These are phyloP conservation scores for Phytophthora podocarpi DNA, from an alignment of 352 stramenopile species.

Conservation along the genomic window DNA sequence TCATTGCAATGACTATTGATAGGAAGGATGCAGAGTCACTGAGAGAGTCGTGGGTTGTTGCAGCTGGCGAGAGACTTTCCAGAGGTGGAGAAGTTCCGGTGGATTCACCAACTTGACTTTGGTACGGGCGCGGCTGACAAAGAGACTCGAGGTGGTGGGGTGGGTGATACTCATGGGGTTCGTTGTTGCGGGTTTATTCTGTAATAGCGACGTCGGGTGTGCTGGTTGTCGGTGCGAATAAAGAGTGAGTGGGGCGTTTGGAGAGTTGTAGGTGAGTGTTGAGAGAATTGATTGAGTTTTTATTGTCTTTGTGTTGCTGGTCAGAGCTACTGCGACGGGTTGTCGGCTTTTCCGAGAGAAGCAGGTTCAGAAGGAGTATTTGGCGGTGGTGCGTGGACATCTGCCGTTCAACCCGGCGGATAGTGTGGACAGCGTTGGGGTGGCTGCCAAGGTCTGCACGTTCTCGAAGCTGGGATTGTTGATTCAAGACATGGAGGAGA, in stretches of 20 bases:
- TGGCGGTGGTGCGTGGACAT: constrained; percentile 80
- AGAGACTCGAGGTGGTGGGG: neutral
- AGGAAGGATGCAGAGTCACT: neutral
- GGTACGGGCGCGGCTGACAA: constrained; percentile 26
- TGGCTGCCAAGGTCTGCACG: constrained; percentile 45
- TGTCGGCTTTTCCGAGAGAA: constrained; percentile 82
- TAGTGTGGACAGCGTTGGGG: constrained; percentile 5
- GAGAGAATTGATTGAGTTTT: constrained; percentile 5
- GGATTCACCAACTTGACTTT: constrained; percentile 92
- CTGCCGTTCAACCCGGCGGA: constrained; percentile 62
- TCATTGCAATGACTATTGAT: too few species aligned
- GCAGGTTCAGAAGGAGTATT: constrained; percentile 84
- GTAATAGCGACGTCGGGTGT: constrained; percentile 80
- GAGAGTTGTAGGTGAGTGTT: too few species aligned
- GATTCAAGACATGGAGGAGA: constrained; percentile 75
- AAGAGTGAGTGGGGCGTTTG: constrained; percentile 51
- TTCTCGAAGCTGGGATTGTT: constrained; percentile 71
- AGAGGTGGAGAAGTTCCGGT: constrained; percentile 82
- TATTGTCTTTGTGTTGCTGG: constrained; percentile 4
- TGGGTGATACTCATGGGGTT: constrained; percentile 5
- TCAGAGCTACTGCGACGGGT: constrained; percentile 66
- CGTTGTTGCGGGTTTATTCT: neutral
- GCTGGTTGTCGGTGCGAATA: constrained; percentile 77
- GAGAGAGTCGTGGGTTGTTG: neutral
- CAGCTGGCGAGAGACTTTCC: constrained; percentile 75